Percentiles rank a stretch among this genome's conserved stretches.
These are phyloP conservation scores for Trichoderma reesei DNA, from an alignment of 495 filamentous ascomycete species.

Conservation along the genomic window DNA sequence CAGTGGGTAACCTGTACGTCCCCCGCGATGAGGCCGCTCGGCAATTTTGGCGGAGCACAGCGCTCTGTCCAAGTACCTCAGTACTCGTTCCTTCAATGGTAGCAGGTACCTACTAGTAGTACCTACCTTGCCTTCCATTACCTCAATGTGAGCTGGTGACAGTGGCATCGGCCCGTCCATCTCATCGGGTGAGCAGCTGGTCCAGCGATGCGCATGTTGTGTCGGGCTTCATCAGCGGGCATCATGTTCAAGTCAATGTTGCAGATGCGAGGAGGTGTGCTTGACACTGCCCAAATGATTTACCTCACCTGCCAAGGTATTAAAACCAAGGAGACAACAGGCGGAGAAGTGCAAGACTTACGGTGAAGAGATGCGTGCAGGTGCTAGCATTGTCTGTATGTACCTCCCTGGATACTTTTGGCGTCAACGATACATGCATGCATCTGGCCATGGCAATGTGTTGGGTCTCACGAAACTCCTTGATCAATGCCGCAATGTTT, in stretches of 20 bases:
- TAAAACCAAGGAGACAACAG: not conserved
- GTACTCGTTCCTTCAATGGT: no score
- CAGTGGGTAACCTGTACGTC: not conserved
- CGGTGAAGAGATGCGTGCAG: not conserved
- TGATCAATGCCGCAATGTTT: no score
- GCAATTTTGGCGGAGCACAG: not conserved
- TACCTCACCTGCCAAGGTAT: no score
- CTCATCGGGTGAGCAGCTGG: not conserved
- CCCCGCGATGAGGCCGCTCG: conserved; percentile 2
- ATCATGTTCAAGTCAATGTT: not conserved
- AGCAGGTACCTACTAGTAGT: no score
- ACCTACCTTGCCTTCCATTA: no score
- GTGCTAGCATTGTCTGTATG: not conserved
- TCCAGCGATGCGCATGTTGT: conserved; percentile 1
- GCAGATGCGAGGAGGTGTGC: not conserved
- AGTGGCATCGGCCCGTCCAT: not conserved
- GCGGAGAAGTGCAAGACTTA: not conserved
- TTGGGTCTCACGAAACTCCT: no score
- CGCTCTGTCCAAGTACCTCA: not conserved
- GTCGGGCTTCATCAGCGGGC: not conserved
- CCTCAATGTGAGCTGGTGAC: no score
- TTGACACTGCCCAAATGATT: not conserved
- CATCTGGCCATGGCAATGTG: not conserved
- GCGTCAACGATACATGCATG: not conserved
- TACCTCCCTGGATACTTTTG: not conserved